These are phyloP conservation scores for Erodium maritimum DNA, from an alignment of 345 rosid genomes.

Conservation along the genomic window DNA sequence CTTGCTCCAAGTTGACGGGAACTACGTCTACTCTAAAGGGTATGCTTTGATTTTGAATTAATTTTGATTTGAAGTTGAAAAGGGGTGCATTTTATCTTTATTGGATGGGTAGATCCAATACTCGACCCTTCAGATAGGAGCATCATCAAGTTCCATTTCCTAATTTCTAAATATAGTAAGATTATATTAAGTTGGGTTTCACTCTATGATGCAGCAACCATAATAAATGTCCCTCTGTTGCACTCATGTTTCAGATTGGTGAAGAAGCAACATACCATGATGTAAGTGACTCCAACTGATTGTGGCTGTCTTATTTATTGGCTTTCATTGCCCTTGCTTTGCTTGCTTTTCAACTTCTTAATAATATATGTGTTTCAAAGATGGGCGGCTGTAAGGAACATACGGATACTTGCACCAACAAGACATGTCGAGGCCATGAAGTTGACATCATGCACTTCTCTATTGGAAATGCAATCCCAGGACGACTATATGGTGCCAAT, in stretches of 20 bases:
- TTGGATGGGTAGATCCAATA: neutral
- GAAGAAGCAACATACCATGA: conserved; percentile 71
- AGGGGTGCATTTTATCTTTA: neutral
- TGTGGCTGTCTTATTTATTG: conserved; percentile 1
- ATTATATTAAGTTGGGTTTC: neutral
- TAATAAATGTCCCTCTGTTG: conserved; percentile 64
- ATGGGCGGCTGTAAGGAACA: conserved; percentile 93
- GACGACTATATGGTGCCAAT: conserved; percentile 90
- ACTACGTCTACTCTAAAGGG: conserved; percentile 73
- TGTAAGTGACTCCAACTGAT: conserved; percentile 31
- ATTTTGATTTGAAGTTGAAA: neutral
- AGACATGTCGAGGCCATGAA: conserved; percentile 88
- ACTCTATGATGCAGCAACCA: neutral
- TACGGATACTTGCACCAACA: conserved; percentile 55
- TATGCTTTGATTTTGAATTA: conserved; percentile 13
- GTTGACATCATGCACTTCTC: conserved; percentile 99
- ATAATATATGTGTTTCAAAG: conserved; percentile 24
- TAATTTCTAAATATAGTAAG: neutral
- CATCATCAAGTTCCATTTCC: neutral
- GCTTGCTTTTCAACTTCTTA: conserved; percentile 8
- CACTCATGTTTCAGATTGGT: conserved; percentile 93
- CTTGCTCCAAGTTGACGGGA: conserved; percentile 80
- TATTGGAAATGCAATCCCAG: conserved; percentile 91
- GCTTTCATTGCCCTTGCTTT: neutral
- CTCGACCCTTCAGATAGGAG: neutral